phyloP scores from a whole-genome alignment of 2,329 filamentous ascomycete species.

The Graphilbum sp. region DNA sequence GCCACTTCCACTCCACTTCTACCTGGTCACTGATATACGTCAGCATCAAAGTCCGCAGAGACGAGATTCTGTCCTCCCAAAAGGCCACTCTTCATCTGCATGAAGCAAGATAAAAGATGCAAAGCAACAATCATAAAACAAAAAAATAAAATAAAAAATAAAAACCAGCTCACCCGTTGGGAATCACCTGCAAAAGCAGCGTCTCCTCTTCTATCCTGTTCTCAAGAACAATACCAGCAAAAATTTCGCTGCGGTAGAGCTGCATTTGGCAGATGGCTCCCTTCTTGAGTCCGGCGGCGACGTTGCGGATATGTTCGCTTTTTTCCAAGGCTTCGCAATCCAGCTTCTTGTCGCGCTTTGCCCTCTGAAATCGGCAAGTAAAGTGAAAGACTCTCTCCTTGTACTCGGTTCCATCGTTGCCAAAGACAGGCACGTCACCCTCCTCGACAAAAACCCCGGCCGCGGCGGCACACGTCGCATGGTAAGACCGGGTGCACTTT shows the following conservation, averaged over 20 bases:
- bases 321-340: constrained; percentile 54
- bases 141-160: not conserved
- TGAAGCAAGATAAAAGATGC: no score
- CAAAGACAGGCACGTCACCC: constrained; percentile 72
- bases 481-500: constrained; percentile 86
- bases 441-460: constrained; percentile 87
- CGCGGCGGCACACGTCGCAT: constrained; percentile 83
- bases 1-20: constrained; percentile 74
- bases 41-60: constrained; percentile 37
- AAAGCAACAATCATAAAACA: constrained; percentile 21
- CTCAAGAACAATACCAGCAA: constrained; percentile 75
- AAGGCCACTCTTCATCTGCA: no score
- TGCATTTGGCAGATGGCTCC: constrained; percentile 81
- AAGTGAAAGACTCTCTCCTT: constrained; percentile 85
- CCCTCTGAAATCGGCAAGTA: constrained; percentile 83
- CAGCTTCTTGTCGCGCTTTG: constrained; percentile 65
- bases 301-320: constrained; percentile 49
- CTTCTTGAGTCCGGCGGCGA: constrained; percentile 49
- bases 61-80: no score
- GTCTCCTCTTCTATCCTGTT: constrained; percentile 62
- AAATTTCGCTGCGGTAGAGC: constrained; percentile 69
- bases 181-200: constrained; percentile 66
- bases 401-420: constrained; percentile 82
- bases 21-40: constrained; percentile 45
- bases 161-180: constrained; percentile 52